Evolutionary conservation across 2,329 filamentous ascomycete species (phyloP).

Genomic region (Monosporascus sp.): DNA sequence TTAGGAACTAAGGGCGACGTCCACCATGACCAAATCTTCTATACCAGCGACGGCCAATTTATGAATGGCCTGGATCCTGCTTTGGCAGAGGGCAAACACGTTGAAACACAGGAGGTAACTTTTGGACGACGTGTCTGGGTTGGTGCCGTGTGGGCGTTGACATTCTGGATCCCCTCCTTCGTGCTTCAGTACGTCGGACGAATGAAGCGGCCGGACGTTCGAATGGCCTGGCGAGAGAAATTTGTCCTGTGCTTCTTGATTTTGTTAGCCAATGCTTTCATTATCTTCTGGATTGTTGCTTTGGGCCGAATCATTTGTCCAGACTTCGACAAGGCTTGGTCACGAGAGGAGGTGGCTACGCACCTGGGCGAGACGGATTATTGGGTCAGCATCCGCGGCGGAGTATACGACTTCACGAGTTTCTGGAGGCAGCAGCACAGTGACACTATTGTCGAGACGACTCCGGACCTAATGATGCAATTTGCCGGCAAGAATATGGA

Average conservation of each 20-base stretch:
- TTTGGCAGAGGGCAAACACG: slow-evolving; percentile 68
- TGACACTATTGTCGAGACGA: slow-evolving; percentile 60
- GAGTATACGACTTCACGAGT: slow-evolving; percentile 86
- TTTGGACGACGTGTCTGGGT: slow-evolving; percentile 72
- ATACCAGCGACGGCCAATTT: slow-evolving; percentile 65
- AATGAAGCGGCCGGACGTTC: slow-evolving; percentile 95
- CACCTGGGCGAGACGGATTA: slow-evolving; percentile 74
- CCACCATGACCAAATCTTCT: slow-evolving; percentile 68
- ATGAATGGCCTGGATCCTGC: slow-evolving; percentile 70
- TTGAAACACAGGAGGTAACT: slow-evolving; percentile 65
- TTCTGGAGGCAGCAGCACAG: slow-evolving; percentile 86
- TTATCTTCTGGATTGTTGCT: slow-evolving; percentile 88
- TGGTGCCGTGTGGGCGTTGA: slow-evolving; percentile 74
- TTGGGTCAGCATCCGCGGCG: slow-evolving; percentile 81
- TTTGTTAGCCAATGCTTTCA: slow-evolving; percentile 68
- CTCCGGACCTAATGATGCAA: slow-evolving; percentile 62
- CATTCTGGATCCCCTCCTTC: slow-evolving; percentile 92
- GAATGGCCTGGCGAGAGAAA: slow-evolving; percentile 97
- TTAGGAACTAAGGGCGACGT: slow-evolving; percentile 82
- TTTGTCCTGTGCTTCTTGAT: slow-evolving; percentile 79
- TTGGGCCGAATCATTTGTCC: slow-evolving; percentile 86
- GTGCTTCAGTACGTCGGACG: slow-evolving; percentile 75
- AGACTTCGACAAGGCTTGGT: slow-evolving; percentile 88
- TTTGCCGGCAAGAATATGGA: slow-evolving; percentile 77
- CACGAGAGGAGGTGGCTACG: slow-evolving; percentile 58